phyloP scores from a whole-genome alignment of 768 basidiomycete genomes.

The Russula vinacea region DNA sequence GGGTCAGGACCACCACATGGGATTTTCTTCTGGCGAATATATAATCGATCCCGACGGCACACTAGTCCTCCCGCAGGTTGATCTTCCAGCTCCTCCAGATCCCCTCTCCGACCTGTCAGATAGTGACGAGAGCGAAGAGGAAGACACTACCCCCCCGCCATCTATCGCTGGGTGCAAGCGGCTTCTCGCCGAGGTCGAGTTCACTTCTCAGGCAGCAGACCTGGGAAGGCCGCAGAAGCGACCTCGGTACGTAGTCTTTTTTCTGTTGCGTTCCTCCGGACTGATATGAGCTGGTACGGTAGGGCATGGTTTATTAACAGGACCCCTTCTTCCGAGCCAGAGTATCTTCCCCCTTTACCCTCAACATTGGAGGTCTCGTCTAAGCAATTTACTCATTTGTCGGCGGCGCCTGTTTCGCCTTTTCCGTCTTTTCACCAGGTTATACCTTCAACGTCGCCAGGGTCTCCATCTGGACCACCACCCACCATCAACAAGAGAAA shows the following conservation, averaged over 20 bases:
- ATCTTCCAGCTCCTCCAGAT: neutral
- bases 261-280: neutral
- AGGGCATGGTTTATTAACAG: neutral
- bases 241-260: conserved; percentile 1
- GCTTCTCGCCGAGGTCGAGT: neutral
- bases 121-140: conserved; percentile 8
- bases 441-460: neutral
- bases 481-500: neutral
- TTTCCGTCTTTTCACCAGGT: neutral
- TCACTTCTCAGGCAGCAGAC: neutral
- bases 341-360: neutral
- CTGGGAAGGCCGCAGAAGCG: conserved; percentile 8
- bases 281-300: neutral
- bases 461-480: neutral
- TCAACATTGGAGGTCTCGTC: neutral
- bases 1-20: neutral
- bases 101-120: neutral
- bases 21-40: neutral
- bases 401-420: neutral
- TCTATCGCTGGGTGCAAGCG: conserved; percentile 25
- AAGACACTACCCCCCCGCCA: conserved; percentile 23
- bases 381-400: neutral
- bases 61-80: neutral
- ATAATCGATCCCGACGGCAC: neutral
- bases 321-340: neutral